These are phyloP conservation scores for Phallus indusiatus DNA, from an alignment of 768 basidiomycete genomes.

Conservation along the genomic window DNA sequence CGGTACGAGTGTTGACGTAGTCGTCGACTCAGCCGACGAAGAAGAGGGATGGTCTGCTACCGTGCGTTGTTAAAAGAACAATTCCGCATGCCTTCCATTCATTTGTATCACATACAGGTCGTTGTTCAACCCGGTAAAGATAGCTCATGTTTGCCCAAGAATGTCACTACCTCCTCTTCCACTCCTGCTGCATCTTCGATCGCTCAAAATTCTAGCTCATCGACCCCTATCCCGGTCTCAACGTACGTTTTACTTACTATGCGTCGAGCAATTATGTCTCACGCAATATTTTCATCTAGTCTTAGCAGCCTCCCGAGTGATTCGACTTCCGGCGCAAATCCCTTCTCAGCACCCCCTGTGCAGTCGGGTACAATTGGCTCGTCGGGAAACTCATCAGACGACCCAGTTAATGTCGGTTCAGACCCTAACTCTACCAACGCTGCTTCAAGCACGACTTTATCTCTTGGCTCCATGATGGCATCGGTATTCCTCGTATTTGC, in stretches of 20 bases:
- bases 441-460: not conserved
- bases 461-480: not conserved
- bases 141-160: conserved; percentile 26
- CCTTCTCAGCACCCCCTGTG: not conserved
- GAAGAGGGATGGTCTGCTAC: conserved; percentile 59
- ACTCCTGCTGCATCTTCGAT: conserved; percentile 4
- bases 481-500: not conserved
- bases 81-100: not conserved
- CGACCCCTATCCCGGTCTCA: not conserved
- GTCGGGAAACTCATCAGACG: not conserved
- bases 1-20: conserved; percentile 41
- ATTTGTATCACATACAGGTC: conserved; percentile 20
- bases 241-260: not conserved
- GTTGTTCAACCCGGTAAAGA: conserved; percentile 27
- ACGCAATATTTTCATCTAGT: not conserved
- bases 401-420: conserved; percentile 8
- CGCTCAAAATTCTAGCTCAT: not conserved
- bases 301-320: not conserved
- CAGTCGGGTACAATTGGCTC: not conserved
- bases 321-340: too few relatives aligned
- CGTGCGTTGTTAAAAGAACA: conserved; percentile 30
- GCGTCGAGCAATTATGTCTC: not conserved
- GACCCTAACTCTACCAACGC: conserved; percentile 12
- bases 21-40: conserved; percentile 39
- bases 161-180: conserved; percentile 4